Base-by-base conservation (phyloP, 805 yeast genomes). In the Tetrapisispora nanseiensis region DNA sequence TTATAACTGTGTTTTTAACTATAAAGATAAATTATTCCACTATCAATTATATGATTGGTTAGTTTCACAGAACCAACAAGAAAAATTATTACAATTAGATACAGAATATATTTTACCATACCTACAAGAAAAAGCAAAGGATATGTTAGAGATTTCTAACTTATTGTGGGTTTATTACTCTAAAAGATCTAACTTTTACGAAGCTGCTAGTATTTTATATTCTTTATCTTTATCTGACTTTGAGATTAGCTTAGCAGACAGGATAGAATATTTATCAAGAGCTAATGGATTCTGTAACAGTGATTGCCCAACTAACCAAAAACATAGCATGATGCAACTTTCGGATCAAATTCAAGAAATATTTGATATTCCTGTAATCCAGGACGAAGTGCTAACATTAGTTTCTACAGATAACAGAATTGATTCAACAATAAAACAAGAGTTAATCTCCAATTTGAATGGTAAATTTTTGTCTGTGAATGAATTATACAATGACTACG, bases 251-350 rank as follows among this genome's bases (percentile, higher is more conserved):
- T 70, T 90, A 44, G 71, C 74, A 30, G 80, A 82, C 53, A 75
- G 98, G 58, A 81, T 90, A 34, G 96, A 89, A 62, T 86, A 75
- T 57, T 68, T 92, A 42, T 85, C 97, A 1, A 74, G 97, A 51
- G 97, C 97, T 1, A 83, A 82, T 61, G 95, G 95, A 3, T 87
- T 86, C 67, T 83, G 95, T 61, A 85, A 86, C 56, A 82, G 95
- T 61, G 78, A 75, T 35, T 78, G 87, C 47, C 82, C 90, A 21
- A 85, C 90, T 24, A 75, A 72, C 45, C 71, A 80, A 55, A 74
- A 90, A 51, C 94, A 84, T 53, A 78, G 79, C 46, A 80, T 86
- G 74, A 76, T 80, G 23, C 78, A 77, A 52, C 67, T 90, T 44
- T 72, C 86, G 1, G 69, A 78, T 10, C 68, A 74, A 51, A 82